Percentiles rank a stretch among this genome's conserved stretches.
Conservation (phyloP, 2,329 filamentous ascomycete genomes). For the Diaporthe batatas region DNA sequence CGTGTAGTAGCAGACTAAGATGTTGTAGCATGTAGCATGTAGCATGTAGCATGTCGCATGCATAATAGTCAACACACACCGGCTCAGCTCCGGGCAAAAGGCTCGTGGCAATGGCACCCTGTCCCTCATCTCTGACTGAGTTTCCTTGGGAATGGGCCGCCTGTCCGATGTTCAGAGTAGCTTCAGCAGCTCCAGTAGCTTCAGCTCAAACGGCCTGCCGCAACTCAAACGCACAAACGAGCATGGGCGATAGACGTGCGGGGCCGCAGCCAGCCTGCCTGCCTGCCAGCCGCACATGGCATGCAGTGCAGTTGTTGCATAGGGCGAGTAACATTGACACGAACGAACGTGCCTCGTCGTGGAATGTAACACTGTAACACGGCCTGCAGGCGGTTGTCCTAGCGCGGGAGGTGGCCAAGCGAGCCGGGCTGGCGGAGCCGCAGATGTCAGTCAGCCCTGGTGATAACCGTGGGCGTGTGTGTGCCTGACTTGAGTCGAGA, state of each 20-base stretch:
- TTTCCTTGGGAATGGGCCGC: neutral
- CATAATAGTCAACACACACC: neutral
- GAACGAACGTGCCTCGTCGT: neutral
- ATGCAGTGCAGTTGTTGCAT: neutral
- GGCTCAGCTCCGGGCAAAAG: constrained; percentile 14
- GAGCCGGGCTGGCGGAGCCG: constrained; percentile 34
- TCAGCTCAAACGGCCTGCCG: constrained; percentile 31
- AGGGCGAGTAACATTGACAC: constrained; percentile 3
- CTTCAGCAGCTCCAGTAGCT: neutral
- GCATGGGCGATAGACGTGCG: no score
- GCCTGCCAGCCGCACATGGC: neutral
- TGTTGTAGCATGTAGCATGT: no score
- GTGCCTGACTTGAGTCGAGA: constrained; percentile 2
- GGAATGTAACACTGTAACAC: constrained; percentile 1
- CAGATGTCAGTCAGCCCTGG: neutral
- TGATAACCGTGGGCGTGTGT: neutral
- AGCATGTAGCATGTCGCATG: no score
- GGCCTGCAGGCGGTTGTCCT: constrained; percentile 25
- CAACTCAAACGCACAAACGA: constrained; percentile 2
- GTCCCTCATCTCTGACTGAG: neutral
- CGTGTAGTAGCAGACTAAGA: no score
- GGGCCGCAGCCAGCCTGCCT: no score
- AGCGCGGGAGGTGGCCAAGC: constrained; percentile 22
- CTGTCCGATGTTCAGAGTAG: constrained; percentile 15
- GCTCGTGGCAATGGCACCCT: neutral